A percentile compares a stretch with the other conserved stretches of the same genome.
Conservation (phyloP, 139 green algal species). For the Spirogloea muscicola region DNA sequence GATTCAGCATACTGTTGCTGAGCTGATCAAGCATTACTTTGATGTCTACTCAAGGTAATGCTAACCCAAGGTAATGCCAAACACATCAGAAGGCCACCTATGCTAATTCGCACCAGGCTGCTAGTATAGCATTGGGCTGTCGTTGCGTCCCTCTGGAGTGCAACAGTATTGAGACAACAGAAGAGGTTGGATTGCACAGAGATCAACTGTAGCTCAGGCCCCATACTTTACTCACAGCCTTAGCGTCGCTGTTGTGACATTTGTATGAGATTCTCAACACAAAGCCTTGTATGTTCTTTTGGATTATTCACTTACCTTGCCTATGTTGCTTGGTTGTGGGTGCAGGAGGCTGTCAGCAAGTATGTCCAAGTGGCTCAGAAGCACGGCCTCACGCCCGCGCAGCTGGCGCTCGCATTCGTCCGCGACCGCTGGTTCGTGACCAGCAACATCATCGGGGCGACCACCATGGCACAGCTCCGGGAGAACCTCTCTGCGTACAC, state of each 20-base stretch:
- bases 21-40: background rate
- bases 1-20: background rate
- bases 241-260: background rate
- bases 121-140: background rate
- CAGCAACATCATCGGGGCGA: constrained; percentile 89
- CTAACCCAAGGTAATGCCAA: too few species aligned
- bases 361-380: constrained; percentile 14
- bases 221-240: background rate
- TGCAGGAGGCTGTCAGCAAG: constrained; percentile 4
- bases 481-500: constrained; percentile 34
- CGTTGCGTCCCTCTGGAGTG: background rate
- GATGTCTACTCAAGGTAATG: background rate
- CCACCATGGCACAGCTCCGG: constrained; percentile 62
- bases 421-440: constrained; percentile 60
- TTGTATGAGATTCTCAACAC: background rate
- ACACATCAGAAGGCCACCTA: too few species aligned
- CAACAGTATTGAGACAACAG: background rate
- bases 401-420: constrained; percentile 79
- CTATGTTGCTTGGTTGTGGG: background rate
- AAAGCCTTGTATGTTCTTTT: constrained; percentile 7
- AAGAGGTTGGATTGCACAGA: background rate
- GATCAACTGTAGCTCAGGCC: background rate
- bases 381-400: constrained; percentile 30
- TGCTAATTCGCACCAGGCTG: too few species aligned
- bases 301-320: constrained; percentile 14